Evolutionary conservation across 176 grass and related monocot genomes (phyloP).

Genomic region (Rhynchospora breviuscula): DNA sequence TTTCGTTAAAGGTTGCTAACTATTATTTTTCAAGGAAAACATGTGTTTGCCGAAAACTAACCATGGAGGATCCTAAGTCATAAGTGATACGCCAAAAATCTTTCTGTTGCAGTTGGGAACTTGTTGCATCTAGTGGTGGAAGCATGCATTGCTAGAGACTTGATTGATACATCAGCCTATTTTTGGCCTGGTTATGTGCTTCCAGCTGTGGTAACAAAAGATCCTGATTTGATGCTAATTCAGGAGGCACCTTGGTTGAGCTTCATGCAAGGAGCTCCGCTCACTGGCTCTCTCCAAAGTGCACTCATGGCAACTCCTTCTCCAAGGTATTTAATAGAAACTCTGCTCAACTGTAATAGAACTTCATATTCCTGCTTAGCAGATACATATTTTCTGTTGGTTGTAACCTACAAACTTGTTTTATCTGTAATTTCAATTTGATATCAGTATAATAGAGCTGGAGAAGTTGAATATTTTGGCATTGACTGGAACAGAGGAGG

Average conservation of each 20-base stretch:
- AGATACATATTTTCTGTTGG: not conserved
- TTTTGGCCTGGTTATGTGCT: conserved; percentile 73
- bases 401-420: not conserved
- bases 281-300: conserved; percentile 48
- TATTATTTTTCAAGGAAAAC: not conserved
- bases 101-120: conserved; percentile 53
- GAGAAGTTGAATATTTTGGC: conserved; percentile 59
- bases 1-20: not conserved
- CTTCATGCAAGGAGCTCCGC: conserved; percentile 59
- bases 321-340: conserved; percentile 43
- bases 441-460: conserved; percentile 49
- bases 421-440: conserved; percentile 3
- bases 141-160: conserved; percentile 67
- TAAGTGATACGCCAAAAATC: not conserved
- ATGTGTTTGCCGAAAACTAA: not conserved
- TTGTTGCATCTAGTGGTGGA: conserved; percentile 84
- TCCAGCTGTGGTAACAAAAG: conserved; percentile 3
- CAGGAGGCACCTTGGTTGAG: conserved; percentile 53
- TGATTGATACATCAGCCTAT: conserved; percentile 81
- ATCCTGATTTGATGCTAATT: conserved; percentile 28
- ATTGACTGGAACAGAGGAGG: conserved; percentile 58
- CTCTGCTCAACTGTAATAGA: not conserved
- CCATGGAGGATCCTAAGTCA: not conserved
- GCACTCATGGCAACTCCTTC: conserved; percentile 64
- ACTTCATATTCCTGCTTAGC: not conserved